These are phyloP conservation scores for Colletotrichum camelliae DNA, from an alignment of 2,329 filamentous ascomycete species.

Conservation along the genomic window DNA sequence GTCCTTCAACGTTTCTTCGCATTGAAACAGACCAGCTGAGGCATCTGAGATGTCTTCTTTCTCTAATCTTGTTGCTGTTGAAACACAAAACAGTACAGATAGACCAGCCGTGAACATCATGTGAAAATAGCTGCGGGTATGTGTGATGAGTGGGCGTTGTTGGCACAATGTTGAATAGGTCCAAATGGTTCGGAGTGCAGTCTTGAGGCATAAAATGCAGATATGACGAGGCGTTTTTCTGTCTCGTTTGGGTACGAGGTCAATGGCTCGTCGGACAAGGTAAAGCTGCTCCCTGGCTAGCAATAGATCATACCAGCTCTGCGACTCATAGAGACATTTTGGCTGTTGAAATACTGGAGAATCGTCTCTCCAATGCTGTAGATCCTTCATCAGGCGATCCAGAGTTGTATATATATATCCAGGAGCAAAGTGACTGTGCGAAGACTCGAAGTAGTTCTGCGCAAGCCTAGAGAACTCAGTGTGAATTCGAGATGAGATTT, in stretches of 20 bases:
- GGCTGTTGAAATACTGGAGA: constrained; percentile 37
- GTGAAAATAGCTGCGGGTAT: constrained; percentile 54
- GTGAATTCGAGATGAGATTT: constrained; percentile 45
- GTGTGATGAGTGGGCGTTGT: constrained; percentile 39
- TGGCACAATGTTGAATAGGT: constrained; percentile 40
- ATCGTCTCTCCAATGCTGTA: constrained; percentile 38
- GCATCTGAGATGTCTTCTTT: neutral
- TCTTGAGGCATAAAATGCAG: constrained; percentile 36
- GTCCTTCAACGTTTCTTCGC: constrained; percentile 26
- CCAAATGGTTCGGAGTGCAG: constrained; percentile 40
- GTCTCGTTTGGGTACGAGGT: constrained; percentile 39
- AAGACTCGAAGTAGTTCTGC: neutral
- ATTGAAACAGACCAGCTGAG: constrained; percentile 17
- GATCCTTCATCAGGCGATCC: constrained; percentile 34
- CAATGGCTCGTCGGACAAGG: constrained; percentile 44
- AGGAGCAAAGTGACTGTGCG: constrained; percentile 8
- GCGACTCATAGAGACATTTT: constrained; percentile 44
- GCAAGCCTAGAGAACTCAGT: constrained; percentile 29
- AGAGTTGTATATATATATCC: constrained; percentile 31
- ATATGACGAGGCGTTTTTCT: constrained; percentile 37
- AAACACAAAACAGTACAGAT: constrained; percentile 36
- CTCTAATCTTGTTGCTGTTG: neutral
- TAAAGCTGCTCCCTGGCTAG: constrained; percentile 43
- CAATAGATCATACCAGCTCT: constrained; percentile 50
- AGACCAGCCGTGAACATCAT: constrained; percentile 50